Evolutionary conservation across 2,329 filamentous ascomycete genomes (phyloP), one percentile per base, ranked within the genome.

Genomic region (Teratosphaeria destructans): DNA sequence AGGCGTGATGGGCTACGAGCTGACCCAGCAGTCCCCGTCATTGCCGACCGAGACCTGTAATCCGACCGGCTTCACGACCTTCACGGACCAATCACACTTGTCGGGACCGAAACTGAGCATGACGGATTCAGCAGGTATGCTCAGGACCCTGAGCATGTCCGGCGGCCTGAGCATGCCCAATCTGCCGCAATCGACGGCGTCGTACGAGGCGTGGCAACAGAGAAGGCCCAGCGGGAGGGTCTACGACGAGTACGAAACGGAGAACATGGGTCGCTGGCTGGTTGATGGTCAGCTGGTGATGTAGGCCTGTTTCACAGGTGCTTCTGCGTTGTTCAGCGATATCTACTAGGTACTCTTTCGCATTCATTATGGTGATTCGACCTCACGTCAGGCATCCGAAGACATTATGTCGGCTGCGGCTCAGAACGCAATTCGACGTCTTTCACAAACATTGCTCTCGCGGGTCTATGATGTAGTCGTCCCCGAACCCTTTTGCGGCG

Each of bases 161-260:
- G 70, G 68, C 3, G 63, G 58, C 12, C 57, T 71, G 29, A 67
- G 68, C 5, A 67, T 71, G 66, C 68, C 68, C 14, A 56, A 59
- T n/a, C 47, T 64, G 53, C 52, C 26, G 16, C 23, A 23, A 8
- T 27, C 57, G 1, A 16, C 57, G 54, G 47, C 37, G 26, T 54
- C 56, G 34, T 34, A 56, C 5, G 59, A 59, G 12, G 59, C 60
- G 26, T 67, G 61, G 61, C 56, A 60, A 52, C 61, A 61, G 26
- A 47, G 65, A 14, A 56, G 65, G 52, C 61, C 63, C 16, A 67
- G 65, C 47, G 65, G 62, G 53, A 55, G 60, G 49, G 60, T 65
- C 6, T 64, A 63, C 29, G 59, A 62, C n/a, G 64, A 66, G 54
- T 58, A 57, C 10, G 65, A 66, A 55, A 62, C 60, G 7, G 57